Base-by-base conservation (phyloP, 208 protist genomes). In the Trypanosoma theileri region DNA sequence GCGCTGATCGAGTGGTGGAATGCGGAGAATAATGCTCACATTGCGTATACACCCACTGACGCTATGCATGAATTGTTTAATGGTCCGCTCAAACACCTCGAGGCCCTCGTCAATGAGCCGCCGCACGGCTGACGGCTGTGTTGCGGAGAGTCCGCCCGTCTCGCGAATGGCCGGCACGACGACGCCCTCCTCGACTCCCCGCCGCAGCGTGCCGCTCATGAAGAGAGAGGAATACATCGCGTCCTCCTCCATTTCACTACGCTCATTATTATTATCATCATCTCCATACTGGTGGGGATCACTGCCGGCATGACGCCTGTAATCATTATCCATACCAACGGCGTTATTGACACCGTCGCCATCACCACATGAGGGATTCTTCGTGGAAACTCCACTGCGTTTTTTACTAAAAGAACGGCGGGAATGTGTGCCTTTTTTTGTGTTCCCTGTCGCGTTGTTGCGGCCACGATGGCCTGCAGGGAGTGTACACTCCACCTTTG, bases 41-140 rank as follows among this genome's bases (percentile, higher is more conserved):
- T 76, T 61, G 0, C 58, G 42, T 61, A 76, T 66, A 31, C 71
- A 50, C 0, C 71, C 71, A 63, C 57, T 46, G 14, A 76, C 64
- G 54, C 71, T 76, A 40, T 70, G 63, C 14, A 58, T 58, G 45
- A 76, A 56, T 53, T 76, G 62, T 45, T 66, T 69, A 24, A 76
- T 71, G 16, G 22, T 61, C 6, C 56, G n/a, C 35, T 64, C 71
- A 66, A 76, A 59, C 22, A 62, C 71, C 28, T 70, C 51, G 3
- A 76, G 28, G 12, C 71, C 62, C 31, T 70, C 64, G 42, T 70
- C 58, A 61, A 76, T 59, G 46, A 56, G 59, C 11, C 59, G 46
- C 16, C 56, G 62, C 21, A 53, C 31, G 0, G 26, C 28, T 13
- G 59, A 69, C 40, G 45, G 42, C 17, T 42, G 55, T 35, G 28